phyloP scores from a whole-genome alignment of 2,329 filamentous ascomycete genomes.

The Xylogone sp. region DNA sequence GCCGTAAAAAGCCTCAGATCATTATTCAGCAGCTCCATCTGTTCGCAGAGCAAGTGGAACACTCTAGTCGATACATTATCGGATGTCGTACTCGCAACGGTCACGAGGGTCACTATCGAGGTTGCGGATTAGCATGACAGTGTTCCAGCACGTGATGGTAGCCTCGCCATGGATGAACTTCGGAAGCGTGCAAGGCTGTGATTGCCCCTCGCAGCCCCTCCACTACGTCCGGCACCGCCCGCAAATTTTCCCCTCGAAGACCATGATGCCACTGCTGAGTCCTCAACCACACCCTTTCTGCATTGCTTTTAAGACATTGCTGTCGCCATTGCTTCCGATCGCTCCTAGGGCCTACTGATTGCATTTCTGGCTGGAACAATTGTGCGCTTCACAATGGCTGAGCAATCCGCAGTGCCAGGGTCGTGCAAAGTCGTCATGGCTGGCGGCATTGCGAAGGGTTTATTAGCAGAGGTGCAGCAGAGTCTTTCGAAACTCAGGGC shows the following conservation, averaged over 20 bases:
- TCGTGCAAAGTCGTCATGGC: constrained; percentile 93
- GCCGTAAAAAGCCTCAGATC: too few relatives aligned
- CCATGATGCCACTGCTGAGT: background rate
- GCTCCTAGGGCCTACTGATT: background rate
- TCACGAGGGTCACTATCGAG: too few relatives aligned
- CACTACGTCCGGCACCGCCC: too few relatives aligned
- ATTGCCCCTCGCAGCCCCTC: too few relatives aligned
- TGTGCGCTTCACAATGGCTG: constrained; percentile 7
- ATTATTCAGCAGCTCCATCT: too few relatives aligned
- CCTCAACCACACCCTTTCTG: background rate
- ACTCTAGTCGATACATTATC: too few relatives aligned
- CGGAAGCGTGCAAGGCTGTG: background rate
- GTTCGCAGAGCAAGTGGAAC: too few relatives aligned
- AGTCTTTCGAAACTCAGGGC: constrained; percentile 69
- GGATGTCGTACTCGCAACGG: too few relatives aligned
- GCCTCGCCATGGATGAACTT: background rate
- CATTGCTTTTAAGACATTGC: background rate
- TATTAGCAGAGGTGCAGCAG: constrained; percentile 74
- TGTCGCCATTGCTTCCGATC: background rate
- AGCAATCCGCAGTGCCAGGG: constrained; percentile 10
- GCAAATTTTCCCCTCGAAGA: background rate
- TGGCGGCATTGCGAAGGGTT: constrained; percentile 76
- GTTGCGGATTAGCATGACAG: too few relatives aligned
- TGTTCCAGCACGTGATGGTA: too few relatives aligned
- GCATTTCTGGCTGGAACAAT: background rate